These are phyloP conservation scores for Metarhizium rileyi DNA, from an alignment of 2,329 filamentous ascomycete species.

Conservation along the genomic window DNA sequence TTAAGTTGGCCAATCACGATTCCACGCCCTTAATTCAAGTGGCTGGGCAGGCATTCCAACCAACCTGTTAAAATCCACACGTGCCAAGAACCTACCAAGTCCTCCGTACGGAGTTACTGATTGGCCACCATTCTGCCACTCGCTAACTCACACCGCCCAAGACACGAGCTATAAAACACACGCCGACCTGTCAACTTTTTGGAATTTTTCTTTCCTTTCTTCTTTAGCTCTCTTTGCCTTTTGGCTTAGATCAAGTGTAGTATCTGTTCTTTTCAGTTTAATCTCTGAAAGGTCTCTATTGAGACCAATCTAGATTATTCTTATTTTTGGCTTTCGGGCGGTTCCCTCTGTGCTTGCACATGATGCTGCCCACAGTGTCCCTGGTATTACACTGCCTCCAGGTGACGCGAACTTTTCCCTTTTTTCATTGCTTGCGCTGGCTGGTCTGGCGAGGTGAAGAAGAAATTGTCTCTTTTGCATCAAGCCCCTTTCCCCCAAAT, in stretches of 20 bases:
- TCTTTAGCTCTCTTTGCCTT: constrained; percentile 38
- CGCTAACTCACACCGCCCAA: constrained; percentile 6
- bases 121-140: constrained; percentile 7
- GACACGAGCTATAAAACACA: constrained; percentile 15
- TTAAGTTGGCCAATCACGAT: too few relatives aligned
- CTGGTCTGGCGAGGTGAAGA: constrained; percentile 29
- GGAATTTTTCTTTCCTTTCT: constrained; percentile 20
- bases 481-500: not conserved
- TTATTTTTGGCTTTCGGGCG: constrained; percentile 41
- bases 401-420: constrained; percentile 28
- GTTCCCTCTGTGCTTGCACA: constrained; percentile 33
- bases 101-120: too few relatives aligned
- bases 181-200: constrained; percentile 5
- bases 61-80: not conserved
- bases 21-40: too few relatives aligned
- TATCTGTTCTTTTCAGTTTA: constrained; percentile 98
- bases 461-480: constrained; percentile 13
- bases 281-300: constrained; percentile 78
- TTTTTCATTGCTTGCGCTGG: constrained; percentile 30
- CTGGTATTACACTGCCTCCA: constrained; percentile 37
- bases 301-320: constrained; percentile 70
- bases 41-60: not conserved
- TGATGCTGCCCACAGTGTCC: constrained; percentile 30
- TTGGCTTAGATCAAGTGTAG: constrained; percentile 88
- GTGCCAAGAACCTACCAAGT: not conserved